phyloP scores from a whole-genome alignment of 2,329 filamentous ascomycete genomes.

The Corinectria fuckeliana region DNA sequence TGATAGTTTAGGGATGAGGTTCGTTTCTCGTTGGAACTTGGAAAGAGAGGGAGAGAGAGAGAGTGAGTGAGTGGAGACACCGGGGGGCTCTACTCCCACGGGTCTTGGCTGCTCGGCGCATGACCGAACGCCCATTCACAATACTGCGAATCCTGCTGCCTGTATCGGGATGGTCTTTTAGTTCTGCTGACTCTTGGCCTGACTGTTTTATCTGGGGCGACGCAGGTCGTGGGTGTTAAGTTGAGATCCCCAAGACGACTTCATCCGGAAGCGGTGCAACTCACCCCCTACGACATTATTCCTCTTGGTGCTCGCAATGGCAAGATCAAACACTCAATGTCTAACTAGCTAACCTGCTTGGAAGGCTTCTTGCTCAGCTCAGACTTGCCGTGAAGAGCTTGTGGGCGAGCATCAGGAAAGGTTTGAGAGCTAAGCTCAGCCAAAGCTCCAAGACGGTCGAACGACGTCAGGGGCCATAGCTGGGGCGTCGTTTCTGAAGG shows the following conservation, averaged over 20 bases:
- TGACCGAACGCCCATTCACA: slow-evolving; percentile 33
- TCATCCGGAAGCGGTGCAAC: not conserved
- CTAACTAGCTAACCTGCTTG: no score
- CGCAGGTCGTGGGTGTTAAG: not conserved
- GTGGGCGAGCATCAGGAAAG: no score
- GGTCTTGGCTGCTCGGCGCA: slow-evolving; percentile 12
- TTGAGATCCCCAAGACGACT: not conserved
- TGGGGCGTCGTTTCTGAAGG: not conserved
- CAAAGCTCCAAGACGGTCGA: no score
- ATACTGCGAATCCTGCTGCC: slow-evolving; percentile 42
- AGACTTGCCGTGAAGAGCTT: not conserved
- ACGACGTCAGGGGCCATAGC: slow-evolving; percentile 12
- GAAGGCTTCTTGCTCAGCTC: not conserved
- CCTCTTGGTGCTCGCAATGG: no score
- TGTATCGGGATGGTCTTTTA: slow-evolving; percentile 12
- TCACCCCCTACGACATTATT: not conserved
- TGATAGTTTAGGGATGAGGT: not conserved
- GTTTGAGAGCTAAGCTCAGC: no score
- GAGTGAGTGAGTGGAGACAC: no score
- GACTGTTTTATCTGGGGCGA: not conserved
- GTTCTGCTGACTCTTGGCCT: not conserved
- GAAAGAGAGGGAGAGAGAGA: no score
- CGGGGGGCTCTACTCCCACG: not conserved
- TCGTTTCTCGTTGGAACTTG: no score
- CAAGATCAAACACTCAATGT: no score